Percentiles rank a stretch among this genome's conserved stretches.
Conservation (phyloP, 2,329 filamentous ascomycete genomes). For the Penicillium verrucosum region DNA sequence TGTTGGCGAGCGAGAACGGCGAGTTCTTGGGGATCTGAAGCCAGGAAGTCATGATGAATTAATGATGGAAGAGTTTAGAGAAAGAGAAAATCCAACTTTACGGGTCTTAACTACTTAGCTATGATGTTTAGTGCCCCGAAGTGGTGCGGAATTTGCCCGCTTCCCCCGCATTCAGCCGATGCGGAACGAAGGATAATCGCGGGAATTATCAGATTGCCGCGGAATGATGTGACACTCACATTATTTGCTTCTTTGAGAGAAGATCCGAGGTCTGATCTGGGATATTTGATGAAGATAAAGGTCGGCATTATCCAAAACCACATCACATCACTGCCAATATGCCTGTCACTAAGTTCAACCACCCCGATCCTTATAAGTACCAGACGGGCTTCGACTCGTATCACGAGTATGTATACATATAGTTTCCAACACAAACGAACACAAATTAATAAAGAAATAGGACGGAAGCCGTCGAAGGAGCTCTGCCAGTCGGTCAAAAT, state of each 20-base stretch:
- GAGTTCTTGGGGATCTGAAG: conserved; percentile 58
- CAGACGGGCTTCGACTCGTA: conserved; percentile 75
- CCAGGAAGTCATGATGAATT: conserved; percentile 52
- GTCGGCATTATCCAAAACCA: background rate
- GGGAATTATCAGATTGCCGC: conserved; percentile 2
- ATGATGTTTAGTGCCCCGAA: background rate
- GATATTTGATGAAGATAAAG: background rate
- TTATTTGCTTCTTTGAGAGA: background rate
- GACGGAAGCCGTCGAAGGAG: conserved; percentile 70
- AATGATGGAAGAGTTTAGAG: conserved; percentile 12
- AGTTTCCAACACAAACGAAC: background rate
- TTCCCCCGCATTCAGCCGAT: conserved; percentile 19
- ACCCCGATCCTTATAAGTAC: conserved; percentile 69
- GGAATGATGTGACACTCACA: background rate
- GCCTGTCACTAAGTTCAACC: conserved; percentile 62
- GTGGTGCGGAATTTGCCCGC: conserved; percentile 17
- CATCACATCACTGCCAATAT: conserved; percentile 41
- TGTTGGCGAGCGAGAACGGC: conserved; percentile 74
- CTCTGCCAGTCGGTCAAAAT: conserved; percentile 72
- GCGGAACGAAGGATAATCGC: conserved; percentile 21
- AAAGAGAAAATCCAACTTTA: background rate
- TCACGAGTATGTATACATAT: conserved; percentile 61
- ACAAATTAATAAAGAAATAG: conserved; percentile 41
- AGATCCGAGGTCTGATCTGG: background rate
- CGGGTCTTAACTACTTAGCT: background rate